Evolutionary conservation across 2,329 filamentous ascomycete genomes (phyloP).

Genomic region (Phaeosphaeriaceae sp.): DNA sequence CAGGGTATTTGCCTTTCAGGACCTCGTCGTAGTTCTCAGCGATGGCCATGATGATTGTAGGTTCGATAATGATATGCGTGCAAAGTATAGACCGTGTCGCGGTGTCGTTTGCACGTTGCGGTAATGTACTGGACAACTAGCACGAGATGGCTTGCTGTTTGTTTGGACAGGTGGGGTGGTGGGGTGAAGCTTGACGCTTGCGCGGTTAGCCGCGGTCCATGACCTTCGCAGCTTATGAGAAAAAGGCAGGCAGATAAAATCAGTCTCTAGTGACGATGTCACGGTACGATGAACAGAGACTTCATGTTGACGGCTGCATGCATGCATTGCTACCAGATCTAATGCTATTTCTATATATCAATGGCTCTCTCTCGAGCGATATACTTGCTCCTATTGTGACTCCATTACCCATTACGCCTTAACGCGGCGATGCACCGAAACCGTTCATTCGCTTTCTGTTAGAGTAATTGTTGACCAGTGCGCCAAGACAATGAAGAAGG

Average conservation of each 20-base stretch:
- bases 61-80: not conserved
- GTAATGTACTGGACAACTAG: not conserved
- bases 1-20: constrained; percentile 72
- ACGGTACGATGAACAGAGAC: not conserved
- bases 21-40: constrained; percentile 48
- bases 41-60: constrained; percentile 32
- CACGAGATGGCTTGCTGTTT: constrained; percentile 11
- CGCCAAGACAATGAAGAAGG: constrained; percentile 7
- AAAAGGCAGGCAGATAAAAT: constrained; percentile 27
- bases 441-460: constrained; percentile 3
- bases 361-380: not conserved
- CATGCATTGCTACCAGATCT: not conserved
- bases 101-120: not conserved
- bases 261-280: not conserved
- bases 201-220: constrained; percentile 35
- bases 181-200: constrained; percentile 25
- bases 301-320: not conserved
- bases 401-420: not conserved
- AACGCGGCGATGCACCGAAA: constrained; percentile 8
- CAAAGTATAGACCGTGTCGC: not conserved
- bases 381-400: not conserved
- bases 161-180: constrained; percentile 31
- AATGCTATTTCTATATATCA: not conserved
- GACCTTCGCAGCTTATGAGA: constrained; percentile 7
- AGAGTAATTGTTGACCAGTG: constrained; percentile 1